phyloP scores from a whole-genome alignment of 2,329 filamentous ascomycete species.

The Talaromyces sp. region DNA sequence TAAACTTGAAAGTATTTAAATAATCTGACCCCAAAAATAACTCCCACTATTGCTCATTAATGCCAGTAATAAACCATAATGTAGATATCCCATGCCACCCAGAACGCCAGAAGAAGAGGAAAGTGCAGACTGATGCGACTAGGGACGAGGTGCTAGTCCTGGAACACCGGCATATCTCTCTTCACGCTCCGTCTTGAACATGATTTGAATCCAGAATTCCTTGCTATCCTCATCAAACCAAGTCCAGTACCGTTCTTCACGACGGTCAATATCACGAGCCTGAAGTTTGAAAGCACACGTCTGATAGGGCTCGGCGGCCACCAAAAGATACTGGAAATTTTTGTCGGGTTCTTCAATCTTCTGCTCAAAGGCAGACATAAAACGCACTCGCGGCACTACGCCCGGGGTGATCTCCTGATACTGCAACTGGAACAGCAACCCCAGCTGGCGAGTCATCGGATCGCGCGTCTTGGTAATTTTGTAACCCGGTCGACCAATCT shows the following conservation, averaged over 20 bases:
- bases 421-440: slow-evolving; percentile 90
- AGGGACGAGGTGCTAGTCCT: slow-evolving; percentile 50
- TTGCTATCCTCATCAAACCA: slow-evolving; percentile 95
- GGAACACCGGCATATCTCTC: slow-evolving; percentile 71
- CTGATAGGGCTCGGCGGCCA: slow-evolving; percentile 96
- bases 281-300: slow-evolving; percentile 96
- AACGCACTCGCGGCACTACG: slow-evolving; percentile 75
- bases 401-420: slow-evolving; percentile 82
- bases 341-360: slow-evolving; percentile 92
- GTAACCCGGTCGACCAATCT: slow-evolving; percentile 94
- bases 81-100: not conserved
- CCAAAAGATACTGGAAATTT: slow-evolving; percentile 87
- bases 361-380: slow-evolving; percentile 98
- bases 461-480: slow-evolving; percentile 96
- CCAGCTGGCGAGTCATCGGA: slow-evolving; percentile 79
- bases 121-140: slow-evolving; percentile 8
- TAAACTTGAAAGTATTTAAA: not conserved
- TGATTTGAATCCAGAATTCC: slow-evolving; percentile 95
- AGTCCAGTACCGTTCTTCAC: slow-evolving; percentile 81
- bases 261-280: slow-evolving; percentile 82
- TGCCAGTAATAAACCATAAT: not conserved
- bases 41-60: not conserved
- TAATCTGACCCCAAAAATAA: not conserved
- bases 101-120: not conserved
- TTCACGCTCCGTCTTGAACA: slow-evolving; percentile 98